Evolutionary conservation across 345 rosid genomes (phyloP).

Genomic region (Arabis alpina): DNA sequence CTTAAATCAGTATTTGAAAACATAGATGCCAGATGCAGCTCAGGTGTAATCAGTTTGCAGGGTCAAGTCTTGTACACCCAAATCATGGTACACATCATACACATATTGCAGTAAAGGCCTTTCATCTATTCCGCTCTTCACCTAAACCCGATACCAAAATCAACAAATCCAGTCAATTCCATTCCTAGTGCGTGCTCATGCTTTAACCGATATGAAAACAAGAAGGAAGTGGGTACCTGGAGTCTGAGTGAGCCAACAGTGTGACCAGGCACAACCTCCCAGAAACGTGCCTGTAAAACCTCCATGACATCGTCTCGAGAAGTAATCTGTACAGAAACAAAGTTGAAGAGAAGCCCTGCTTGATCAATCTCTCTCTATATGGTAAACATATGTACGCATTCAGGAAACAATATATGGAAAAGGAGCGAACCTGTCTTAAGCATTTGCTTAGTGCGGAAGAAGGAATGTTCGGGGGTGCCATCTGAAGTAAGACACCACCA

Average conservation of each 20-base stretch:
- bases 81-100: conserved; percentile 77
- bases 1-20: conserved; percentile 5
- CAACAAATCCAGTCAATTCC: neutral
- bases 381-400: conserved; percentile 15
- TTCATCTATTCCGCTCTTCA: conserved; percentile 70
- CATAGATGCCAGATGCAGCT: conserved; percentile 22
- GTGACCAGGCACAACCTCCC: conserved; percentile 97
- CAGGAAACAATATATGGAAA: neutral
- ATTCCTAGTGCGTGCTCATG: neutral
- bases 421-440: conserved; percentile 75
- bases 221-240: conserved; percentile 51
- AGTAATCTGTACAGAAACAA: conserved; percentile 53
- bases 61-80: conserved; percentile 84
- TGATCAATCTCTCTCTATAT: conserved; percentile 6
- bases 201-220: conserved; percentile 1
- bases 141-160: conserved; percentile 46
- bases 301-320: conserved; percentile 76
- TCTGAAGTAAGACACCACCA: conserved; percentile 89
- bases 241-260: conserved; percentile 79
- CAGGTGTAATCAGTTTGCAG: conserved; percentile 64
- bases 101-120: conserved; percentile 55
- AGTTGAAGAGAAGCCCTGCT: neutral
- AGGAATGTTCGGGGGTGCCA: conserved; percentile 87
- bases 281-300: conserved; percentile 81
- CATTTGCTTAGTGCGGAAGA: conserved; percentile 88